Base-by-base conservation (phyloP, 441 rosid genomes). In the Arabidopsis lyrata region DNA sequence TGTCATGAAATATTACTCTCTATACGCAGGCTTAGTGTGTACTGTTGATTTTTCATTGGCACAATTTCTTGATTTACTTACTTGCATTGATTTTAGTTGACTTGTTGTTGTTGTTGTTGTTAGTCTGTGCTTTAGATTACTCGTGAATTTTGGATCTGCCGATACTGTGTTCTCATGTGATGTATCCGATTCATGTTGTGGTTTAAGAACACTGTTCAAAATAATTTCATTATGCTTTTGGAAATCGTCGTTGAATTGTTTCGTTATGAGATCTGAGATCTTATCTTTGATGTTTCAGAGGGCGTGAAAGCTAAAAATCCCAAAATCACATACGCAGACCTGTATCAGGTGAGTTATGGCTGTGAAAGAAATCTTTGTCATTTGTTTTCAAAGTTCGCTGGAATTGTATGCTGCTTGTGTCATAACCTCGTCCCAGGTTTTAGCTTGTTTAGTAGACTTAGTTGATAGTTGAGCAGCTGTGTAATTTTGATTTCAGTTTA, bases 271-370 rank as follows among this genome's bases (percentile, higher is more conserved):
- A 20, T 72, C 58, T 69, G 67, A 35, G 49, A 20, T 72, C 58
- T 3, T 77, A 18, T 76, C 63, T 73, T 76, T 66, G 20, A 11
- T 72, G 52, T 62, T 81, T 42, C 85, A 95, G 99, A 89, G 80
- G 86, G 81, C 32, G 92, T 95, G 84, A 95, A 90, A 81, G 85
- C 86, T 66, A 89, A 89, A 62, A 84, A 88, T 82, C 93, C 92
- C 1, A 95, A 87, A 72, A 85, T 92, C 72, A 84, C 98, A 0
- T 89, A 92, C 52, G 98, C 98, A 1, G 98, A 95, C 66, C 74
- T 95, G 0, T 95, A 82, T 73, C 96, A 95, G 96, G 98, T 92
- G 70, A 41, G 8, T 55, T 29, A 18, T 8, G 44, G 14, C 22
- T 44, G 22, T 44, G 22, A 47, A 16, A 18, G 0, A 16, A 18